Conservation (phyloP, 306 rosid genomes). For the Malus asiatica region DNA sequence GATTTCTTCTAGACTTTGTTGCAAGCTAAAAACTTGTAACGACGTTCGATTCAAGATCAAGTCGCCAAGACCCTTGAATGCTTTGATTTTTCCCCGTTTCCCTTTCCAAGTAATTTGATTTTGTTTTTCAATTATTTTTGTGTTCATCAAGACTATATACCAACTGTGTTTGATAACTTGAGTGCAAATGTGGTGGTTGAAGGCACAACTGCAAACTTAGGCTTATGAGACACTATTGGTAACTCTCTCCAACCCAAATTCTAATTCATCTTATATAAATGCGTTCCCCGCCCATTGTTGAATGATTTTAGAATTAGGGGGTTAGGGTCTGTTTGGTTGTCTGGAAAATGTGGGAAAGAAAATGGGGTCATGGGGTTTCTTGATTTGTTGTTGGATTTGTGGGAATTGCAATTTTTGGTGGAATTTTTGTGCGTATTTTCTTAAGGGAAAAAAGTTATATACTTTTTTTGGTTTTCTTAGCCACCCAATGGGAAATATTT, state of each 20-base stretch:
- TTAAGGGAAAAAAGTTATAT: neutral
- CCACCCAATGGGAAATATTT: neutral
- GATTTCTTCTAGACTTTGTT: no score
- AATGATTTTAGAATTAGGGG: neutral
- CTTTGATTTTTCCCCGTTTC: neutral
- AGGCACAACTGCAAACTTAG: constrained; percentile 79
- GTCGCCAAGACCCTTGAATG: neutral
- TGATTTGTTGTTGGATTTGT: no score
- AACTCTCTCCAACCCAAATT: neutral
- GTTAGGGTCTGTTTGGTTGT: neutral
- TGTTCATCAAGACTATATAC: constrained; percentile 69
- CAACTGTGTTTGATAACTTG: constrained; percentile 89
- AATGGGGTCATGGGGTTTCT: neutral
- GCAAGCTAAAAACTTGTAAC: no score
- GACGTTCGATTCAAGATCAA: no score
- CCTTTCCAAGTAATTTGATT: neutral
- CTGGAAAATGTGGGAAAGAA: neutral
- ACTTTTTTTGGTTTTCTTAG: neutral
- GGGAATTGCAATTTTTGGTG: neutral
- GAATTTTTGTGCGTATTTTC: neutral
- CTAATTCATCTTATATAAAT: neutral
- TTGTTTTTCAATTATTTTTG: neutral
- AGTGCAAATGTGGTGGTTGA: constrained; percentile 91
- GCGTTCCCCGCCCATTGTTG: neutral
- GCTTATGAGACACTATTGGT: constrained; percentile 94